These are phyloP conservation scores for Neofusicoccum sp. DNA, from an alignment of 2,329 filamentous ascomycete genomes.

Conservation along the genomic window DNA sequence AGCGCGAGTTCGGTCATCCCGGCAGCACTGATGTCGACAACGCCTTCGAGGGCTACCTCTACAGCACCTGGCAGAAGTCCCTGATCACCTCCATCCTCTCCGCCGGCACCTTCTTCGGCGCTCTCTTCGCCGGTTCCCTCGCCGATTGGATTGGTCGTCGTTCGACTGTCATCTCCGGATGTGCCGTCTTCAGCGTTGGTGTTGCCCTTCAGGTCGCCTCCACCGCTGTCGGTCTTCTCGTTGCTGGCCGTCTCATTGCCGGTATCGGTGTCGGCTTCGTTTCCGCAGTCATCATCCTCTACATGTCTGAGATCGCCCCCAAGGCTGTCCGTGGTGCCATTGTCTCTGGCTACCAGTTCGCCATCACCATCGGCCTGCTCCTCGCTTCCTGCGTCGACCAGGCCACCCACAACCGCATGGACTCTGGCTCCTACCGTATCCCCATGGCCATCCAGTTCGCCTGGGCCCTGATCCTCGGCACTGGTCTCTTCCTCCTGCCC, in stretches of 20 bases:
- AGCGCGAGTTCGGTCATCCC: slow-evolving; percentile 66
- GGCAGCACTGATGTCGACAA: slow-evolving; percentile 60
- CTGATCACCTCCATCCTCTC: slow-evolving; percentile 75
- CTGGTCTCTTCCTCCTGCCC: slow-evolving; percentile 74
- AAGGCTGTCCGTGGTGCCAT: slow-evolving; percentile 61
- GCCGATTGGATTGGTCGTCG: slow-evolving; percentile 69
- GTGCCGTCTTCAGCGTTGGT: slow-evolving; percentile 61
- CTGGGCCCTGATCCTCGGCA: slow-evolving; percentile 75
- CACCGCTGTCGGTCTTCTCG: slow-evolving; percentile 63
- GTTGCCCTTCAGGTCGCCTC: slow-evolving; percentile 63
- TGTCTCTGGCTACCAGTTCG: slow-evolving; percentile 84
- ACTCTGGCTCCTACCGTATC: slow-evolving; percentile 69
- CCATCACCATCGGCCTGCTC: slow-evolving; percentile 77
- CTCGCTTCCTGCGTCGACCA: slow-evolving; percentile 76
- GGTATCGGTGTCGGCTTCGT: slow-evolving; percentile 74
- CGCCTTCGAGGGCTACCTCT: slow-evolving; percentile 61
- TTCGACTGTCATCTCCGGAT: slow-evolving; percentile 62
- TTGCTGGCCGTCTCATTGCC: slow-evolving; percentile 73
- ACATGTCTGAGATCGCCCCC: slow-evolving; percentile 78
- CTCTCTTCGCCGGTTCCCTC: slow-evolving; percentile 60
- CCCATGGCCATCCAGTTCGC: slow-evolving; percentile 78
- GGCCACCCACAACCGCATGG: slow-evolving; percentile 62
- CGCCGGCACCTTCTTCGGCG: slow-evolving; percentile 76
- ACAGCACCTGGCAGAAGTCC: slow-evolving; percentile 49
- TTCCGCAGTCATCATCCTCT: slow-evolving; percentile 64